phyloP scores from a whole-genome alignment of 306 rosid genomes.

The Inga oerstediana region DNA sequence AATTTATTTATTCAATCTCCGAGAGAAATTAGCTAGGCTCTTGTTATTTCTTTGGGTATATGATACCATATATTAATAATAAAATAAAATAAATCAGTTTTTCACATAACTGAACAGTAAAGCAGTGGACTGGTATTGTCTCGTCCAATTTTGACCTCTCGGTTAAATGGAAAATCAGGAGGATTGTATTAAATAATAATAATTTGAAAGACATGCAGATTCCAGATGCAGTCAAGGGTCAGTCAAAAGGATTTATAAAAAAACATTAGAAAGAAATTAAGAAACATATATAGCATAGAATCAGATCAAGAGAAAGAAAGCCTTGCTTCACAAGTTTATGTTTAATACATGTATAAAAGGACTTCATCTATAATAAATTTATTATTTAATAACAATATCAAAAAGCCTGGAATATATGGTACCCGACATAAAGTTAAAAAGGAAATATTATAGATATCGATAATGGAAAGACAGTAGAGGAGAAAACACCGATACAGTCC shows the following conservation, averaged over 20 bases:
- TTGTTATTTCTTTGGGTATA: not conserved
- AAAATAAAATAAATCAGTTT: too few species aligned
- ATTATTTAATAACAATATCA: not conserved
- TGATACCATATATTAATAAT: too few species aligned
- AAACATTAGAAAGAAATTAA: not conserved
- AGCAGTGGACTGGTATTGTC: not conserved
- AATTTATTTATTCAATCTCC: not conserved
- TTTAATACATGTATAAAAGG: not conserved
- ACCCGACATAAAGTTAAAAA: not conserved
- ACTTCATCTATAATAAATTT: not conserved
- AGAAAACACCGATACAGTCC: not conserved
- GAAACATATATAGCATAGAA: not conserved
- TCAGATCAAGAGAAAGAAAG: slow-evolving; percentile 1
- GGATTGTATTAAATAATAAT: not conserved
- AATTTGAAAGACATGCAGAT: not conserved
- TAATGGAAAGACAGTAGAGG: not conserved
- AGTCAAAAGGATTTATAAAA: not conserved
- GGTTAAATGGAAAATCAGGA: not conserved
- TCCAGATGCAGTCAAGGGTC: not conserved
- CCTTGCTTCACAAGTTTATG: not conserved
- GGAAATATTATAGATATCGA: not conserved
- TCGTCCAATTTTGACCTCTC: not conserved
- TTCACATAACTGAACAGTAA: not conserved
- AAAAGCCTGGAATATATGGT: not conserved
- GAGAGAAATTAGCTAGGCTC: not conserved